A percentile compares a stretch with the other conserved stretches of the same genome.
Conservation (phyloP, 106 monocot genomes). For the Dendrobium chrysotoxum region DNA sequence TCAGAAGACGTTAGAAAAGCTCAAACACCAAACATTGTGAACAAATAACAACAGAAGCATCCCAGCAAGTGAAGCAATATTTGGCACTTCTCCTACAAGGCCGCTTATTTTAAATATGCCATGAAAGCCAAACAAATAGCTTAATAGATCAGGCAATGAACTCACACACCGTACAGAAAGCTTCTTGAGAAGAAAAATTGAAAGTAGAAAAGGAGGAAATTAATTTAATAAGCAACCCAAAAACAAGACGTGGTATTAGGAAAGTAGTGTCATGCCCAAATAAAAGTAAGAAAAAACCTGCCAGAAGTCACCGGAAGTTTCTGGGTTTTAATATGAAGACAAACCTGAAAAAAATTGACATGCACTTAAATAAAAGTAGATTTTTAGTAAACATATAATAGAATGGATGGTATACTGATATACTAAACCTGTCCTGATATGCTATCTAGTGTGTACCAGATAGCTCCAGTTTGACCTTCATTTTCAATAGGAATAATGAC, state of each 20-base stretch:
- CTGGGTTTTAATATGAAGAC: conserved; percentile 81
- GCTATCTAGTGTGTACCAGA: conserved; percentile 82
- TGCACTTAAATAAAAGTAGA: background rate
- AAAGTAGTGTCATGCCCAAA: conserved; percentile 1
- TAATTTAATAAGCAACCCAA: background rate
- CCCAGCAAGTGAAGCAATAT: too few relatives aligned
- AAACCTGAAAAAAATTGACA: conserved; percentile 52
- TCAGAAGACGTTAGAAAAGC: too few relatives aligned
- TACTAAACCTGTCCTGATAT: conserved; percentile 75
- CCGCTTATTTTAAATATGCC: background rate
- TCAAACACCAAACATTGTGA: too few relatives aligned
- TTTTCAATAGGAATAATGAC: conserved; percentile 71
- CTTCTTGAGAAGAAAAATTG: background rate
- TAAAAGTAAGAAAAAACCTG: conserved; percentile 41
- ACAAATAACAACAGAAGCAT: too few relatives aligned
- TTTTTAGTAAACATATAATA: conserved; percentile 5
- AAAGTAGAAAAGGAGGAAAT: background rate
- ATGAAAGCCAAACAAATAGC: background rate
- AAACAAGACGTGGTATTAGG: background rate
- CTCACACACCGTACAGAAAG: background rate
- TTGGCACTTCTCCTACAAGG: background rate
- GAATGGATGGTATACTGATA: background rate
- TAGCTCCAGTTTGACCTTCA: conserved; percentile 72
- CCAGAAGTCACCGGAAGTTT: conserved; percentile 55
- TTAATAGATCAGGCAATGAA: background rate